Conservation (phyloP, 129 eudicot species). For the sunflower (Helianthus annuus) region HanXRQr2.0-SUNRISE NC_035444.2:29227561-29228060, state of each 20-base stretch:
- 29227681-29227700: not conserved
- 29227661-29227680: not conserved
- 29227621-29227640: not conserved
- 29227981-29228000: not conserved
- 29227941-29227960: too few species aligned
- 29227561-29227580: not conserved
- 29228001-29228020: too few species aligned
- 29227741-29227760: not conserved
- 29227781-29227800: not conserved
- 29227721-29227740: too few species aligned
- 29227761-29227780: not conserved
- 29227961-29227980: too few species aligned
- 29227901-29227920: too few species aligned
- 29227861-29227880: too few species aligned
- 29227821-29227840: too few species aligned
- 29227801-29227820: too few species aligned
- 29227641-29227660: slow-evolving; percentile 1
- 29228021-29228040: too few species aligned
- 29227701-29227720: not conserved
- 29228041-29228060: not conserved
- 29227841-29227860: too few species aligned
- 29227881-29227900: too few species aligned
- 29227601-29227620: slow-evolving; percentile 3
- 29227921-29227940: too few species aligned
- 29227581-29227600: not conserved